phyloP scores from a whole-genome alignment of 495 filamentous ascomycete genomes.

The Lasiosphaeris hirsuta region DNA sequence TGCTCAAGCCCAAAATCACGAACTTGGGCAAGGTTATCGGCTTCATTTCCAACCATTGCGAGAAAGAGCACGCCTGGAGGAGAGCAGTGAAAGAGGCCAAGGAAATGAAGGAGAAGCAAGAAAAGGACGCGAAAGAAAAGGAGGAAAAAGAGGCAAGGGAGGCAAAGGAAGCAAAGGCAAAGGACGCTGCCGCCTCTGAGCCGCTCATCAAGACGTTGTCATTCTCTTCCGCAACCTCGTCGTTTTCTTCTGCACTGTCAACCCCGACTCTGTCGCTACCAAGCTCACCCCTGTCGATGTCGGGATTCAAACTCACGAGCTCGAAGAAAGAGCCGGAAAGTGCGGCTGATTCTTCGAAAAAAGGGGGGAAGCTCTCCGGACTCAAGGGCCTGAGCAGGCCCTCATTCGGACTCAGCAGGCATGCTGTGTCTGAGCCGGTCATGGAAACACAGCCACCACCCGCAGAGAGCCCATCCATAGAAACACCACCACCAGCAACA shows the following conservation, averaged over 20 bases:
- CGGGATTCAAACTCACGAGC: not conserved
- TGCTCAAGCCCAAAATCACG: slow-evolving; percentile 23
- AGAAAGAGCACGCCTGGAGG: slow-evolving; percentile 5
- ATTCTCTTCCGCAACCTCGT: slow-evolving; percentile 3
- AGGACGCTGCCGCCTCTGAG: not conserved
- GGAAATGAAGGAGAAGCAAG: too few species aligned
- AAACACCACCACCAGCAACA: not conserved
- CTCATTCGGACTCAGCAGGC: slow-evolving; percentile 14
- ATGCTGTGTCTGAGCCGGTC: not conserved
- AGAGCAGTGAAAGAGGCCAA: not conserved
- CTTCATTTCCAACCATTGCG: slow-evolving; percentile 25
- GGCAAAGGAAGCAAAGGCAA: not conserved
- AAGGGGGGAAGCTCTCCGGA: slow-evolving; percentile 2
- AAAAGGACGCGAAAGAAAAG: too few species aligned
- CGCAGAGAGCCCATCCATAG: not conserved
- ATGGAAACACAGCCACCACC: not conserved
- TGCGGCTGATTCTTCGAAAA: slow-evolving; percentile 1
- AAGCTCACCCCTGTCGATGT: not conserved
- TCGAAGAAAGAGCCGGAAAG: not conserved
- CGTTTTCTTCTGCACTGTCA: slow-evolving; percentile 1
- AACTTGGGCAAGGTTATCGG: slow-evolving; percentile 33
- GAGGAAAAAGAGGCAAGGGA: not conserved
- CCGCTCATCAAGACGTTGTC: not conserved
- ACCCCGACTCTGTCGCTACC: slow-evolving; percentile 4
- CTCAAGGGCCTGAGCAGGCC: slow-evolving; percentile 10